Evolutionary conservation across 2,329 filamentous ascomycete species (phyloP), one percentile per base, ranked within the genome.

Genomic region (Colletotrichum costaricense): DNA sequence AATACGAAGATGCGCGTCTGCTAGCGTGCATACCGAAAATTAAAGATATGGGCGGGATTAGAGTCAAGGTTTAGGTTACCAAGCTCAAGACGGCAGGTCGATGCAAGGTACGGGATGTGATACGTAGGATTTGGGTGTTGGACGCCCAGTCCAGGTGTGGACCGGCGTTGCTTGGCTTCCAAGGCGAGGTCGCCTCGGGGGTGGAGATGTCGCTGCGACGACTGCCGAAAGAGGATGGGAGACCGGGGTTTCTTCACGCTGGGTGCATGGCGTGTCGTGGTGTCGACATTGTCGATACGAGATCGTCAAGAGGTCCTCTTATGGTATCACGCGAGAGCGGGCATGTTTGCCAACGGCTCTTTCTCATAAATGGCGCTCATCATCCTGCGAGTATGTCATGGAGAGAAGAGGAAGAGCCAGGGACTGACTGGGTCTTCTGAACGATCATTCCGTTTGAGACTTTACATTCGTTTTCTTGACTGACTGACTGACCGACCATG

Each of bases 71-170:
- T 19, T 35, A 60, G 24, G 35, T 38, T 52, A 52, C 70, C 70
- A 73, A 49, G 42, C 66, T 65, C 54, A 73, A 73, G 66, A 69
- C 2, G 70, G 70, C 70, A 73, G 70, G 70, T 73, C 70, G 59
- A 7, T 67, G 55, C 42, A 63, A 52, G 60, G 60, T 22, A 63
- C 60, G 5, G 19, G 26, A 24, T 22, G 59, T 22, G 59, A 42
- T 5, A 63, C 38, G 8, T 19, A 26, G 35, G 35, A 46, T 26
- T 14, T 24, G 59, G 38, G n/a, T 42, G 38, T 16, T 35, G 59
- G 38, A 30, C 59, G 38, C 22, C 59, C 24, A 49, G 22, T 38
- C 56, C 49, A 30, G 55, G 11, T 26, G 55, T 5, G 14, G 56
- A 12, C 28, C 60, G 30, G 6, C 55, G 38, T 55, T 65, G 33